phyloP scores from a whole-genome alignment of 1,284 basidiomycete species.

The Sanguinoderma infundibulare region DNA sequence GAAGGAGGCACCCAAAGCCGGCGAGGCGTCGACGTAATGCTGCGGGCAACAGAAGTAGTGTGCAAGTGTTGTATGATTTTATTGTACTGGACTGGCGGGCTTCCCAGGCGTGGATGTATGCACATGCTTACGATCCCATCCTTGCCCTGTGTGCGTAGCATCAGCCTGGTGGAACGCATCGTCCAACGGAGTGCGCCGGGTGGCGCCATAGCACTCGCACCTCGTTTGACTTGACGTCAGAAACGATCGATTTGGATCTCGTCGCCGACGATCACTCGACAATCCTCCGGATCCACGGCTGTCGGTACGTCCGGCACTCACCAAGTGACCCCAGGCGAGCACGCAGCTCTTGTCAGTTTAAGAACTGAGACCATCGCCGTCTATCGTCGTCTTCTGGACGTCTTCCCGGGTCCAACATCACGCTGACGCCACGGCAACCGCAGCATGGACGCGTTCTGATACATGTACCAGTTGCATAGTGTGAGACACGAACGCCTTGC shows the following conservation, averaged over 20 bases:
- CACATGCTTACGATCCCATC: too few relatives aligned
- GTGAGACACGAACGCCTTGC: not conserved
- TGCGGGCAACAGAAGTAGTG: not conserved
- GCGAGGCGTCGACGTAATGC: constrained; percentile 30
- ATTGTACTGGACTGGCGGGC: too few relatives aligned
- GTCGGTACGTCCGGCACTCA: too few relatives aligned
- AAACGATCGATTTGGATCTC: not conserved
- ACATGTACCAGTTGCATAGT: not conserved
- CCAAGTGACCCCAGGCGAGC: too few relatives aligned
- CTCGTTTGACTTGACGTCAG: not conserved
- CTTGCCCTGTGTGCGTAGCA: too few relatives aligned
- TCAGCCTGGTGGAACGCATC: too few relatives aligned
- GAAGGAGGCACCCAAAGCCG: constrained; percentile 25
- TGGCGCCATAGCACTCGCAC: too few relatives aligned
- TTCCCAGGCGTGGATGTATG: not conserved
- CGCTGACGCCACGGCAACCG: not conserved
- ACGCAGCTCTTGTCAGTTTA: too few relatives aligned
- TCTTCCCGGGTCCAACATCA: not conserved
- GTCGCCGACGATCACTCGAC: not conserved
- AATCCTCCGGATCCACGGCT: too few relatives aligned
- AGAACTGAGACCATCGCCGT: too few relatives aligned
- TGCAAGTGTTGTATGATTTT: not conserved
- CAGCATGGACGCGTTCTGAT: not conserved
- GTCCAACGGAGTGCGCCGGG: too few relatives aligned
- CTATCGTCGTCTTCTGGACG: not conserved